Base-by-base conservation (phyloP, 805 yeast species). In the Candida maris region DNA sequence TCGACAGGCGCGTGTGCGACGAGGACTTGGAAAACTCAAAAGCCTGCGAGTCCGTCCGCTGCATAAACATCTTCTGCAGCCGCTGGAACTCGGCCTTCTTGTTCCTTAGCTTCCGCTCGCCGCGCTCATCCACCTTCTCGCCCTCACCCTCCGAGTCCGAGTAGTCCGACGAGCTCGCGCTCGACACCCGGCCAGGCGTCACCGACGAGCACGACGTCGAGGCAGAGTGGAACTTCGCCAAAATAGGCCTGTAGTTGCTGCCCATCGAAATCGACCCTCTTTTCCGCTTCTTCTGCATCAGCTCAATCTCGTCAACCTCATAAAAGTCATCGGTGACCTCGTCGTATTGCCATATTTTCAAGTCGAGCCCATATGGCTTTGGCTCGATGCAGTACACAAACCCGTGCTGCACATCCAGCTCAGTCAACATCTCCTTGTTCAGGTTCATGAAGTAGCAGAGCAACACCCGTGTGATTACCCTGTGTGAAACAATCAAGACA, bases 361-460 rank as follows among this genome's bases (percentile, higher is more conserved):
- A 48, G 38, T 61, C 65, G 22, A 62, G 38, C 4, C 67, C 67
- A 41, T 62, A 62, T 5, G 67, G 66, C 41, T 62, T 62, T 24
- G 67, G 67, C 44, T 61, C 66, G 22, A 62, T 48, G 46, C 67
- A 62, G 35, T 62, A 62, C 6, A 62, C 56, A 27, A 35, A 59
- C 3, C 58, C 60, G 22, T 59, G 63, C 30, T 58, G 61, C n/a
- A 62, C 61, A 23, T 61, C 66, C 35, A 62, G 46, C 36, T 62
- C 67, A 6, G 67, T 62, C 34, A 62, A 34, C 65, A 62, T 56
- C 33, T 61, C 64, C 38, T 53, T 60, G 34, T 50, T 51, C 32
- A 62, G 48, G 32, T 62, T 61, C 65, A 62, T 62, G 32, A 62
- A 62, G 38, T 62, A 62, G 36, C 65, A 61, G 17, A 62, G 45